phyloP scores from a whole-genome alignment of 2,329 filamentous ascomycete genomes.

The Chlorencoelia australis region DNA sequence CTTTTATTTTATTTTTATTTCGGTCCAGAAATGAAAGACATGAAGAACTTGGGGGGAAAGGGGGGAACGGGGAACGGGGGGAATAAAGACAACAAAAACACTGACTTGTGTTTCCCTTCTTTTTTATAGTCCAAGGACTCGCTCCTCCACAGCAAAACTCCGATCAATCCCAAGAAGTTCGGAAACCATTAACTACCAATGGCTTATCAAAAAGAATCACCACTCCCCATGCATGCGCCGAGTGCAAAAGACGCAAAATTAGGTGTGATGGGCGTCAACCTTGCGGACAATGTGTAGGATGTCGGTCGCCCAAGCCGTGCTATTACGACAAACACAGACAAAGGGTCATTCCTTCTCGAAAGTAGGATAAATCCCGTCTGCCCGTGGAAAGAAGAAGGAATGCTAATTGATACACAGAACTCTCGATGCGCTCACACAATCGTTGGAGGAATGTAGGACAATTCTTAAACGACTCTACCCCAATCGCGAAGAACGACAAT shows the following conservation, averaged over 20 bases:
- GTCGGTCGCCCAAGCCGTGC: constrained; percentile 68
- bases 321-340: constrained; percentile 75
- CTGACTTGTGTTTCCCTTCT: constrained; percentile 1
- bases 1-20: no score
- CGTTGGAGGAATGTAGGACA: constrained; percentile 53
- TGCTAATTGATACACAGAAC: constrained; percentile 32
- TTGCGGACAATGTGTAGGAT: constrained; percentile 74
- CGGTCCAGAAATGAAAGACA: no score
- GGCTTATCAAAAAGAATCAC: constrained; percentile 41
- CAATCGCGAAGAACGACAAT: constrained; percentile 40
- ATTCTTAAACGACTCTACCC: constrained; percentile 55
- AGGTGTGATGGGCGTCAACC: constrained; percentile 75
- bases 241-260: constrained; percentile 73
- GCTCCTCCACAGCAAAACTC: constrained; percentile 20
- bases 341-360: constrained; percentile 66
- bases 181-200: constrained; percentile 26
- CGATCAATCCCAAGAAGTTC: constrained; percentile 20
- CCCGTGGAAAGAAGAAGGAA: no score
- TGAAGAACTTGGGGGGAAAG: no score
- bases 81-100: neutral
- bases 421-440: constrained; percentile 53
- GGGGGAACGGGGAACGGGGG: no score
- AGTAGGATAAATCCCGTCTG: constrained; percentile 47
- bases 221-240: constrained; percentile 57
- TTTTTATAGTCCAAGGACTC: constrained; percentile 24